A percentile compares a stretch with the other conserved stretches of the same genome.
phyloP scores from a whole-genome alignment of 164 flowering plant species.

The Saururus chinensis region DNA sequence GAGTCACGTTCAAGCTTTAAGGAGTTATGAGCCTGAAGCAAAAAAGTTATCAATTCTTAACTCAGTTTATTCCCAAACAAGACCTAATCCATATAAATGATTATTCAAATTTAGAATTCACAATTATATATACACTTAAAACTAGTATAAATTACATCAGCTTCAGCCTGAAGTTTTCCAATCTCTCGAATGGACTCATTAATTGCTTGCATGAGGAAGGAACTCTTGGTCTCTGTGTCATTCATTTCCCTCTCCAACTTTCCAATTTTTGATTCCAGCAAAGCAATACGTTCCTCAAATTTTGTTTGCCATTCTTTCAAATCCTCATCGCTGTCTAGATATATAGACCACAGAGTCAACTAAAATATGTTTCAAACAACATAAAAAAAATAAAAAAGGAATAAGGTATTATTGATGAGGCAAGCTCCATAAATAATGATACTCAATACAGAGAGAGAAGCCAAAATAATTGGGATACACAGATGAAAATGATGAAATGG shows the following conservation, averaged over 20 bases:
- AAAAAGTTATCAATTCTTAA: not conserved
- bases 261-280: conserved; percentile 39
- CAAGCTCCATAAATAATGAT: too few relatives aligned
- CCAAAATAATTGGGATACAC: too few relatives aligned
- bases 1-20: conserved; percentile 64
- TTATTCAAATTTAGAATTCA: not conserved
- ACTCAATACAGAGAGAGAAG: too few relatives aligned
- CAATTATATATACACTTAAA: not conserved
- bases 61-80: not conserved
- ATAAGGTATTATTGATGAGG: not conserved
- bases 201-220: conserved; percentile 20
- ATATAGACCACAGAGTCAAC: not conserved
- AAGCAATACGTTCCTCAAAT: conserved; percentile 63
- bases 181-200: conserved; percentile 38
- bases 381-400: not conserved
- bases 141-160: conserved; percentile 42
- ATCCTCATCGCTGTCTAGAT: conserved; percentile 85
- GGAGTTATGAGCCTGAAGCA: conserved; percentile 42
- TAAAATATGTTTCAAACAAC: not conserved
- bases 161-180: conserved; percentile 75
- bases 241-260: conserved; percentile 57
- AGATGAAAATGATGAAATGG: too few relatives aligned
- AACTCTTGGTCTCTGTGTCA: conserved; percentile 41
- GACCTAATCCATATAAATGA: not conserved
- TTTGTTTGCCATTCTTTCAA: conserved; percentile 80